Evolutionary conservation across 306 rosid genomes (phyloP), one percentile per base, ranked within the genome.

Genomic region (Glycyrrhiza uralensis): DNA sequence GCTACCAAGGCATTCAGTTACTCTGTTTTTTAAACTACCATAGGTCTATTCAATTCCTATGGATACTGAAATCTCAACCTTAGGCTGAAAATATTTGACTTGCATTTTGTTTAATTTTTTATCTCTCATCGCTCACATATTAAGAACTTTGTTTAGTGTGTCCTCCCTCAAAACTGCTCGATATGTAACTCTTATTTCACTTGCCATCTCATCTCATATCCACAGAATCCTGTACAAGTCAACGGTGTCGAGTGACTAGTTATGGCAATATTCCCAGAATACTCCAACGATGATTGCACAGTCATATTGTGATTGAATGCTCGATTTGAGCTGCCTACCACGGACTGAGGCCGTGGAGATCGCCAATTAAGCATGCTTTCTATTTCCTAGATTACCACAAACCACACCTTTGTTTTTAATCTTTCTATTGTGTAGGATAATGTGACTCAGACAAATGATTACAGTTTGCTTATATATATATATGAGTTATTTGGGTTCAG

Each of bases 401-500:
- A 26, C 36, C 30, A 23, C 29, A 19, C 14, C 10, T 15, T 32
- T 46, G 0, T 13, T 38, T 20, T 38, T 10, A 22, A 6, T 22
- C 20, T 28, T 24, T 42, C 39, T 28, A 15, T 15, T 44, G 26
- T 38, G 50, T 36, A 28, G 23, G 4, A 24, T 23, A 32, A 1
- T 39, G 56, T 28, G n/a, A 75, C 49, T 19, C 49, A 13, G 30
- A 41, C 35, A 60, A 36, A 42, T 32, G 18, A 72, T 32, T 66
- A 22, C 10, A 33, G 45, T 69, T 66, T 73, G 41, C 29, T 46
- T 63, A 39, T 17, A 46, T 24, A 30, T 8, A 5, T 11, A 0
- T 42, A 4, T 4, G 55, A 22, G 28, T 59, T 61, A 42, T 46
- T 81, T 81, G 20, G 57, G 22, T 58, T 66, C 46, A 14, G 20